Base-by-base conservation (phyloP, 306 rosid species). In the Rosa multiflora region DNA sequence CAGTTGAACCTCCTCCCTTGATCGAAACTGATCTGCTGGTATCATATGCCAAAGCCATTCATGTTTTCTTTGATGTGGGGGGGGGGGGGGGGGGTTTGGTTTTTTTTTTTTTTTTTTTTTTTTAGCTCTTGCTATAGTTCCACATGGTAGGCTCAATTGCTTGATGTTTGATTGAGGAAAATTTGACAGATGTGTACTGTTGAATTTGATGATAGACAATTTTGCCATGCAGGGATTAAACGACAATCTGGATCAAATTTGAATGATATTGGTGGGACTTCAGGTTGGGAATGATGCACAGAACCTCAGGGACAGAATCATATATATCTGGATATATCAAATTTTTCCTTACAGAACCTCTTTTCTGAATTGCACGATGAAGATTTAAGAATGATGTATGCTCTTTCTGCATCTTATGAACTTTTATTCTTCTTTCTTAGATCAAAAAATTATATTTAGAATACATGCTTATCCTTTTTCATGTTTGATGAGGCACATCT, bases 101-200 rank as follows among this genome's bases (percentile, higher is more conserved):
- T 21, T 48, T 40, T 68, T 6, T 10, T 69, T 39, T 21, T n/a
- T 42, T 39, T 58, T 49, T 29, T 13, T 49, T 72, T 56, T 77
- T 68, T 82, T 91, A 81, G 99, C 99, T n/a, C 94, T 95, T 40
- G 98, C 99, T 26, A 93, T 95, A 71, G 64, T 87, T 84, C 88
- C 90, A 85, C 72, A 85, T 39, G 94, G 99, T 93, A 85, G 21
- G 91, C 78, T 59, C 64, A 49, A 44, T 29, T 74, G 68, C 70
- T 66, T 67, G 12, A 64, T 77, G 47, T 80, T 79, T 79, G 58
- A 73, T 72, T 79, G 44, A 59, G 10, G 37, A 32, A 55, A 49
- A 71, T 59, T 61, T 37, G 51, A 12, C 70, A 67, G 26, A 59
- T 76, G 26, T 72, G 44, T 32, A 20, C 17, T 29, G 59, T 56